Conservation (phyloP, 306 rosid genomes). For the Albizia julibrissin region DNA sequence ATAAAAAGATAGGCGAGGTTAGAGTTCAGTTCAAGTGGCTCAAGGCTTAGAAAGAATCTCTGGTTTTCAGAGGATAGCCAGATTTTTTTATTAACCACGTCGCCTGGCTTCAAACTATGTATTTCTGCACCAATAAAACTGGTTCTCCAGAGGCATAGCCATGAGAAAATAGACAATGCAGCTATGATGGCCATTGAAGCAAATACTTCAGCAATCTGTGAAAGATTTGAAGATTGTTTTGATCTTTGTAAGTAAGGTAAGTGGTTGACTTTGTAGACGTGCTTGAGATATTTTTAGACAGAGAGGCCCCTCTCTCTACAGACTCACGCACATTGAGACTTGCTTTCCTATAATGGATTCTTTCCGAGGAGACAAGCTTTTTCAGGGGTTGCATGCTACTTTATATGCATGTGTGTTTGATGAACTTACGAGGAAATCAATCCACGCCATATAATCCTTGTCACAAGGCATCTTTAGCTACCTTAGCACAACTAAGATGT, state of each 20-base stretch:
- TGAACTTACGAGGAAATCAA: no score
- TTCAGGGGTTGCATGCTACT: no score
- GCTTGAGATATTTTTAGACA: background rate
- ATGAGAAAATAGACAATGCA: background rate
- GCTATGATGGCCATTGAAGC: background rate
- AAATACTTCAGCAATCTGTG: background rate
- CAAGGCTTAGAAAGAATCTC: background rate
- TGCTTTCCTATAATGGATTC: background rate
- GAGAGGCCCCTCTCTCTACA: no score
- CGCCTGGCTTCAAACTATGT: constrained; percentile 14
- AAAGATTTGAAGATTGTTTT: background rate
- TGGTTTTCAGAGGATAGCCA: constrained; percentile 4
- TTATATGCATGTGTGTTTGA: no score
- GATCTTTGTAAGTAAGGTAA: background rate
- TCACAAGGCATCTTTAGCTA: no score
- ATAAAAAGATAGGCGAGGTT: constrained; percentile 1
- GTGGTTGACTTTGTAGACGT: background rate
- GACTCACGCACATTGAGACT: no score
- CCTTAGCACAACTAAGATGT: no score
- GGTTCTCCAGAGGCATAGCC: background rate
- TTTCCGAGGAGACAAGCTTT: background rate
- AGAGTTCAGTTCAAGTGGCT: background rate
- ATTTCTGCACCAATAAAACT: background rate
- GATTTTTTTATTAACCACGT: constrained; percentile 2
- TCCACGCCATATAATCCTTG: no score